Conservation (phyloP, 805 yeast genomes). For the Millerozyma acaciae region DNA sequence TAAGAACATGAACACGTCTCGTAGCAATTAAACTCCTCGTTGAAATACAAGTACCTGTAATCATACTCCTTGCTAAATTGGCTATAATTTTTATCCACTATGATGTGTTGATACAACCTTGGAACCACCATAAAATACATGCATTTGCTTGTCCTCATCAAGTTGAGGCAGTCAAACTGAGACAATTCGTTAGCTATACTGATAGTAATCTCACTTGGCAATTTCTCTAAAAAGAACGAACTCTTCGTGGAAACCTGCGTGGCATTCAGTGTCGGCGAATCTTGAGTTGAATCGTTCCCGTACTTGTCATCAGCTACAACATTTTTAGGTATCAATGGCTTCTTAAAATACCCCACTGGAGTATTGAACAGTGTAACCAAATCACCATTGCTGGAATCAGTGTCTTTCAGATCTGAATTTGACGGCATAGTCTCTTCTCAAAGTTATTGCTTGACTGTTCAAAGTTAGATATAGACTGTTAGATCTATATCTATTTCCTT, state of each 20-base stretch:
- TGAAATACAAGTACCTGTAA: constrained; percentile 6
- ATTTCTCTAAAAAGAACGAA: constrained; percentile 16
- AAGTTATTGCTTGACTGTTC: too few relatives aligned
- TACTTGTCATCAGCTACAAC: too few relatives aligned
- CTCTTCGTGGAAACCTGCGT: too few relatives aligned
- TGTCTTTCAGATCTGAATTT: too few relatives aligned
- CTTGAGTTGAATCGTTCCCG: too few relatives aligned
- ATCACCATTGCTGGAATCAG: too few relatives aligned
- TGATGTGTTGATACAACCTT: constrained; percentile 35
- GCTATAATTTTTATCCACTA: constrained; percentile 35
- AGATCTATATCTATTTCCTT: too few relatives aligned
- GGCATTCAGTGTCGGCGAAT: too few relatives aligned
- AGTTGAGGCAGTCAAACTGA: constrained; percentile 35
- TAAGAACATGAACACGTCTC: constrained; percentile 19
- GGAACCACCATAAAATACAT: constrained; percentile 28
- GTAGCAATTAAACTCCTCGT: constrained; percentile 2
- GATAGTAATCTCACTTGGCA: constrained; percentile 36
- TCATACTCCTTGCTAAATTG: constrained; percentile 28
- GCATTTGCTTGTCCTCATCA: constrained; percentile 25
- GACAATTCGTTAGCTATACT: constrained; percentile 29
- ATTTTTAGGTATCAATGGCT: constrained; percentile 9
- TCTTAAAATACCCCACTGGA: constrained; percentile 21
- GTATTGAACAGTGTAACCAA: constrained; percentile 13
- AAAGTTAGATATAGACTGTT: too few relatives aligned
- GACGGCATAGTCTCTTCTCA: too few relatives aligned